Base-by-base conservation (phyloP, 2,329 filamentous ascomycete genomes). In the Hymenoscyphus scutula region DNA sequence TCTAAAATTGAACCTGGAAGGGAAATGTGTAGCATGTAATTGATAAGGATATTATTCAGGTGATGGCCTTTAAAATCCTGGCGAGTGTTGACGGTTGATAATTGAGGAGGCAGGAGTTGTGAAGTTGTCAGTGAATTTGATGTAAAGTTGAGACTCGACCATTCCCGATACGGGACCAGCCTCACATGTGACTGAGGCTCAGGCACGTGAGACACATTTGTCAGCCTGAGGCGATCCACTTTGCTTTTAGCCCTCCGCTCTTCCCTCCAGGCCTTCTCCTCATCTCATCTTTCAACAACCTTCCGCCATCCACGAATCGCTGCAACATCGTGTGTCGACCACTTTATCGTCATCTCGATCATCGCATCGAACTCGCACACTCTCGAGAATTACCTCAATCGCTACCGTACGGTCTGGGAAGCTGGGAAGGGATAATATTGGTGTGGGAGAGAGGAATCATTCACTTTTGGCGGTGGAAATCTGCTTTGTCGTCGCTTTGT, bases 401-500 rank as follows among this genome's bases (percentile, higher is more conserved):
- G 56, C n/a, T 10, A 48, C 41, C 23, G 41, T 48, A 48, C 41
- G 23, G 41, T 48, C 41, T 48, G 41, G 51, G 68, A 61, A 63
- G 48, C n/a, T 59, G 54, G 60, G 55, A 62, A 62, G 60, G 62
- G 64, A 61, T 17, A 59, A 60, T 41, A 56, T 55, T 60, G 59
- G 62, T 58, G 60, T 62, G 59, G 60, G 53, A 59, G 57, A 61
- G 41, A 59, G 41, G 53, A 59, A 60, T 32, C 48, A 59, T 65
- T 59, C 59, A 59, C 56, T n/a, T 56, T 54, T 59, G 65, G 61
- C 63, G 62, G 67, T 56, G 63, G 62, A n/a, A 65, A 64, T 62
- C 41, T 64, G 66, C 64, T 67, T 64, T 64, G 62, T 68, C 58
- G 62, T 68, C 58, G 63, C 60, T 66, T 70, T 67, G 58, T 68